Base-by-base conservation (phyloP, 495 filamentous ascomycete genomes). In the Penicillium bovifimosum region DNA sequence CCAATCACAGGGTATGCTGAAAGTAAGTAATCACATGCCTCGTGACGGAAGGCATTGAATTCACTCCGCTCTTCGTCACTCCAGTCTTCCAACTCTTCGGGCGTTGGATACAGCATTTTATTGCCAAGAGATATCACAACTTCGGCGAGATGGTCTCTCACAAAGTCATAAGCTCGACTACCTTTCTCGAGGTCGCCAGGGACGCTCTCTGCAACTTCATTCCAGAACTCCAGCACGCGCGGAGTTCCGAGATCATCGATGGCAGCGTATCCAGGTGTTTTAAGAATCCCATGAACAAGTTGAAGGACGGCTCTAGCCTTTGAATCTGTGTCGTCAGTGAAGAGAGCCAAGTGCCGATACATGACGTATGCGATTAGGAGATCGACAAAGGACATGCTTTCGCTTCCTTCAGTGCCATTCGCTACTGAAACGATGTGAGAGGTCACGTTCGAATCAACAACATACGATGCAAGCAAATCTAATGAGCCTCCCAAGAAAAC, bases 141-240 rank as follows among this genome's bases (percentile, higher is more conserved):
- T 26, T 64, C 61, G 5, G 70, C 71, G 33, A 76, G 34, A 39
- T 72, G 65, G 9, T 59, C 59, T 50, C 72, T 73, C 5, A 71
- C 67, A 20, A 59, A 46, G 28, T 57, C 40, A 48, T 56, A 61
- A 39, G 44, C 42, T 10, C 58, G 53, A 9, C 69, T 60, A 27
- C 63, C 64, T 9, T 59, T 18, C 3, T 69, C 58, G n/a, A 72
- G 16, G 27, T 61, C 54, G 32, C 70, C 69, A 18, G 68, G 63
- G 3, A 74, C 50, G 20, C 61, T 63, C 34, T 77, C 74, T 0
- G 73, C 74, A 42, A 67, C 70, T 26, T 72, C 75, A 9, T 77
- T 86, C 91, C 91, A 96, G 69, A 92, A 96, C 55, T 96, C 88
- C 26, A 96, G 73, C 2, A 85, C 83, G 4, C 82, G 79, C 2